Base-by-base conservation (phyloP, 371 early-diverging fungal genomes). In the Haplosporangium sp. region DNA sequence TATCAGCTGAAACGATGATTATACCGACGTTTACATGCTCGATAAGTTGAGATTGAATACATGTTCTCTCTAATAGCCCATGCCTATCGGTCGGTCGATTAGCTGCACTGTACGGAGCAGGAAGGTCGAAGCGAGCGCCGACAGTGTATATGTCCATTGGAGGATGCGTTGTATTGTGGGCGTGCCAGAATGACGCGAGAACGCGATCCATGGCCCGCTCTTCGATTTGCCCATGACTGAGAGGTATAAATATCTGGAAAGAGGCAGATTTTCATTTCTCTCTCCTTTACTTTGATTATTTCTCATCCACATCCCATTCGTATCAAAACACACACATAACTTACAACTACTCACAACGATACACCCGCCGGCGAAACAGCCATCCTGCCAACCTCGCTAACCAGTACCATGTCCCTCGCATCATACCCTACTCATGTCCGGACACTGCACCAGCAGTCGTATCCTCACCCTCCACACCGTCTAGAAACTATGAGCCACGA, bases 171-270 rank as follows among this genome's bases (percentile, higher is more conserved):
- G 57, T 55, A 42, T 38, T 6, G 56, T 23, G 36, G 60, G 47
- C 57, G 60, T 59, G 46, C 55, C 47, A 61, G 51, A 69, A 69
- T 69, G 69, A 69, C 69, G 69, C 69, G 62, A 69, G 69, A 57
- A 62, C 58, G 58, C 59, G 58, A 61, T 13, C 9, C 36, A 23
- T 20, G 20, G 50, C 16, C 6, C 23, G 6, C 20, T 53, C 51
- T 8, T 14, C 21, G 53, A 53, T 2, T n/a, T 29, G 47, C 47
- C 47, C 5, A 51, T 20, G 23, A 51, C n/a, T 14, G 9, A 51
- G 23, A 51, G 16, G 36, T 52, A 62, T 54, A 62, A 62, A 62
- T 54, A 53, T 43, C 41, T 36, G 10, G 45, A 7, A 18, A 20
- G n/a, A 62, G 12, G 8, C 14, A 43, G 37, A 41, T 41, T 56